These are phyloP conservation scores for Pseudocercospora macadamiae DNA, from an alignment of 2,329 filamentous ascomycete species.

Conservation along the genomic window DNA sequence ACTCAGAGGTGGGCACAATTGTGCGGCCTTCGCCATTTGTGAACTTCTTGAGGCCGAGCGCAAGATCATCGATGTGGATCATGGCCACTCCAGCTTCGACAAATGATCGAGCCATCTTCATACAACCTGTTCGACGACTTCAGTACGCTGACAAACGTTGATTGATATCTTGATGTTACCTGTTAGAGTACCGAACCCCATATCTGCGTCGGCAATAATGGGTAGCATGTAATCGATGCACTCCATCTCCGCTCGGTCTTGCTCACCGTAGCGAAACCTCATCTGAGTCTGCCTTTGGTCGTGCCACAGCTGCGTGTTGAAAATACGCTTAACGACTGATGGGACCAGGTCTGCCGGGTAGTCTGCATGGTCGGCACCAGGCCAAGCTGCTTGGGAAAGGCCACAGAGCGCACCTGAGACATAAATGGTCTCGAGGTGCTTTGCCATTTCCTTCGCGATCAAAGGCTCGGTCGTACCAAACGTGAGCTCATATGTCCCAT, in stretches of 20 bases:
- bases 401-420: slow-evolving; percentile 17
- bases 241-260: slow-evolving; percentile 11
- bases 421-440: slow-evolving; percentile 15
- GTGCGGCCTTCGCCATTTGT: slow-evolving; percentile 16
- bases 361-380: slow-evolving; percentile 16
- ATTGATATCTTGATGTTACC: slow-evolving; percentile 19
- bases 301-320: slow-evolving; percentile 19
- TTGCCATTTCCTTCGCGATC: slow-evolving; percentile 19
- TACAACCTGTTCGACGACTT: no score
- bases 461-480: slow-evolving; percentile 18
- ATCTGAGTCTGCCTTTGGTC: slow-evolving; percentile 18
- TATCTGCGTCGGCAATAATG: slow-evolving; percentile 16
- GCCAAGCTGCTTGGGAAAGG: slow-evolving; percentile 17
- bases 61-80: slow-evolving; percentile 21
- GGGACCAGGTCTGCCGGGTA: slow-evolving; percentile 14
- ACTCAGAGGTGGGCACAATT: slow-evolving; percentile 15
- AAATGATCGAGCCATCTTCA: slow-evolving; percentile 17
- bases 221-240: slow-evolving; percentile 19
- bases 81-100: slow-evolving; percentile 18
- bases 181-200: slow-evolving; percentile 16
- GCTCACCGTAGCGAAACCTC: slow-evolving; percentile 11
- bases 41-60: slow-evolving; percentile 16
- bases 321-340: slow-evolving; percentile 16
- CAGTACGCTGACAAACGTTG: no score
- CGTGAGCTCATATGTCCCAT: slow-evolving; percentile 16